A percentile compares a stretch with the other conserved stretches of the same genome.
Evolutionary conservation across 2,329 filamentous ascomycete species (phyloP).

Genomic region (Epichloe glyceriae): DNA sequence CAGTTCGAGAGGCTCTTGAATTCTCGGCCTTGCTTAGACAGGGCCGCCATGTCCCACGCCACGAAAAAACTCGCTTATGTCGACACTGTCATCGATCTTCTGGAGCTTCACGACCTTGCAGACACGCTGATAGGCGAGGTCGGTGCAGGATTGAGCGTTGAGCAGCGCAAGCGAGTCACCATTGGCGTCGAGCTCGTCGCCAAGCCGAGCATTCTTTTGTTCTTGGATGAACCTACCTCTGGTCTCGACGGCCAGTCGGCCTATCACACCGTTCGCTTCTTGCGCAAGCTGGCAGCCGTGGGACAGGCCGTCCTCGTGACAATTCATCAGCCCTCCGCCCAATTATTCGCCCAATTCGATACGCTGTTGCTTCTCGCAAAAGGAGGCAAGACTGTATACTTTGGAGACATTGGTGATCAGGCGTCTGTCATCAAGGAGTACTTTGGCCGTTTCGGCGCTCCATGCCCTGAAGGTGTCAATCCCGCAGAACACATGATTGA

Average conservation of each 20-base stretch:
- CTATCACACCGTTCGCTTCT: slow-evolving; percentile 50
- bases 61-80: slow-evolving; percentile 67
- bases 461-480: slow-evolving; percentile 49
- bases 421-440: slow-evolving; percentile 44
- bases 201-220: slow-evolving; percentile 46
- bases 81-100: slow-evolving; percentile 59
- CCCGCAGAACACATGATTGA: slow-evolving; percentile 67
- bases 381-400: slow-evolving; percentile 54
- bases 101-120: slow-evolving; percentile 35
- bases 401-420: slow-evolving; percentile 49
- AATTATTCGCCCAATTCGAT: slow-evolving; percentile 55
- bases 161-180: slow-evolving; percentile 42
- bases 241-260: slow-evolving; percentile 58
- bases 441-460: slow-evolving; percentile 53
- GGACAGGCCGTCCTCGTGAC: slow-evolving; percentile 58
- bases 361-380: slow-evolving; percentile 49
- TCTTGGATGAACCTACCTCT: slow-evolving; percentile 50
- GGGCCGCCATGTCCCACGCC: slow-evolving; percentile 44
- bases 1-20: slow-evolving; percentile 62
- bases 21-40: slow-evolving; percentile 67
- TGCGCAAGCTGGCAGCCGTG: slow-evolving; percentile 50
- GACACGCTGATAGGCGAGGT: slow-evolving; percentile 34
- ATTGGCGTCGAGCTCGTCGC: slow-evolving; percentile 50
- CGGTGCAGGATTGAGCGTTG: slow-evolving; percentile 40
- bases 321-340: slow-evolving; percentile 57